Percentiles rank a stretch among this genome's conserved stretches.
Conservation (phyloP, 331 rosid species). For the Quercus tomentella region DNA sequence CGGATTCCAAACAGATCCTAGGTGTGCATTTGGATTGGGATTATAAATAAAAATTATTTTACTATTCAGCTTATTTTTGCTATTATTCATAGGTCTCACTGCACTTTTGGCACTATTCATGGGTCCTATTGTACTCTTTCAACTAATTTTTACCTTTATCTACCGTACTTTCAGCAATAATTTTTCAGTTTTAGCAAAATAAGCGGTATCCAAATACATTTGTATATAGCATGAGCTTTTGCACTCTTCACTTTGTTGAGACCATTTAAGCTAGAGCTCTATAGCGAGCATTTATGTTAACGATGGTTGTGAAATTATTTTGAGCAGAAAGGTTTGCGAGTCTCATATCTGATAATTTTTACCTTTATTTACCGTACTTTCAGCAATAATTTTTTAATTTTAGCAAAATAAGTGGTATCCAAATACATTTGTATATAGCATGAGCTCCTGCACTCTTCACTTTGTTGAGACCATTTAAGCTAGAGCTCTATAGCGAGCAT, state of each 20-base stretch:
- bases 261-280: neutral
- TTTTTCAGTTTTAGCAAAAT: too few species aligned
- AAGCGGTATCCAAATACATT: neutral
- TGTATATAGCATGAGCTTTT: neutral
- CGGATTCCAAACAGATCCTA: too few species aligned
- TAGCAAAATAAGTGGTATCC: too few species aligned
- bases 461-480: neutral
- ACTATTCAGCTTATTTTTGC: too few species aligned
- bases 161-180: too few species aligned
- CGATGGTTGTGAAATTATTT: neutral
- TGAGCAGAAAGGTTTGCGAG: neutral
- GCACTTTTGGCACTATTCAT: accelerated
- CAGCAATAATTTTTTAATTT: too few species aligned
- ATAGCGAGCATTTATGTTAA: neutral
- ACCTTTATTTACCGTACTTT: accelerated
- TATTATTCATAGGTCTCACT: too few species aligned
- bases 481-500: neutral
- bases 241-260: neutral
- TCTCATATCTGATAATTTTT: neutral
- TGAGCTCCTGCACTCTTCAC: neutral
- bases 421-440: neutral
- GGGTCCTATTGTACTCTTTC: accelerated
- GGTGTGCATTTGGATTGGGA: too few species aligned
- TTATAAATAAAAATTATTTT: too few species aligned
- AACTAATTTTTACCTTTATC: too few species aligned